Evolutionary conservation across 106 monocot species (phyloP).

Genomic region (Dendrobium chrysotoxum): DNA sequence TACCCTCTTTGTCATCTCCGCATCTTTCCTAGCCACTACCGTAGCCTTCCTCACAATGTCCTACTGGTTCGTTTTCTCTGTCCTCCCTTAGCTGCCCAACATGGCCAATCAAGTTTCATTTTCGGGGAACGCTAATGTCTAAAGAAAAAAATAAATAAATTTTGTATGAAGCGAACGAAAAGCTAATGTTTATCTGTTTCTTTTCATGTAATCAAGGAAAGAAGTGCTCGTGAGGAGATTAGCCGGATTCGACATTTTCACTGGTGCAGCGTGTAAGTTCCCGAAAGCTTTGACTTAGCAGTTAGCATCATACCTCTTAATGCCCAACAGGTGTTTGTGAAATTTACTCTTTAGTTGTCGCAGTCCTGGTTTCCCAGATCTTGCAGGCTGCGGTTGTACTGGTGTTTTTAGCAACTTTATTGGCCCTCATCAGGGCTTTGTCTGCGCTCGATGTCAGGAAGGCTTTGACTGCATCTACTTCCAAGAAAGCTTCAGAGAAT

Average conservation of each 20-base stretch:
- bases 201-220: constrained; percentile 20
- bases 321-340: constrained; percentile 36
- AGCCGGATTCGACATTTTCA: constrained; percentile 17
- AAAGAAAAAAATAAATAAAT: too few relatives aligned
- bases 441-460: constrained; percentile 26
- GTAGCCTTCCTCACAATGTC: constrained; percentile 35
- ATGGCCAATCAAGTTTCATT: background rate
- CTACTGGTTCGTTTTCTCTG: constrained; percentile 21
- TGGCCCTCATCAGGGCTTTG: constrained; percentile 37
- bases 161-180: background rate
- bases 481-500: constrained; percentile 19
- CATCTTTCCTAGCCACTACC: constrained; percentile 25
- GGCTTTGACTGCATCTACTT: constrained; percentile 5
- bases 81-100: background rate
- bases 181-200: background rate
- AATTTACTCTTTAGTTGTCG: constrained; percentile 15
- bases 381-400: constrained; percentile 32
- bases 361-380: constrained; percentile 33
- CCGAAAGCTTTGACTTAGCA: background rate
- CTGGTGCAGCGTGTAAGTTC: constrained; percentile 25
- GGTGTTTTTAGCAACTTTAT: constrained; percentile 26
- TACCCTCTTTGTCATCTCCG: constrained; percentile 42
- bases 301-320: background rate
- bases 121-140: background rate
- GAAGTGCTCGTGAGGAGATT: constrained; percentile 13